These are phyloP conservation scores for Hygrophorus pudorinus DNA, from an alignment of 768 basidiomycete genomes.

Conservation along the genomic window DNA sequence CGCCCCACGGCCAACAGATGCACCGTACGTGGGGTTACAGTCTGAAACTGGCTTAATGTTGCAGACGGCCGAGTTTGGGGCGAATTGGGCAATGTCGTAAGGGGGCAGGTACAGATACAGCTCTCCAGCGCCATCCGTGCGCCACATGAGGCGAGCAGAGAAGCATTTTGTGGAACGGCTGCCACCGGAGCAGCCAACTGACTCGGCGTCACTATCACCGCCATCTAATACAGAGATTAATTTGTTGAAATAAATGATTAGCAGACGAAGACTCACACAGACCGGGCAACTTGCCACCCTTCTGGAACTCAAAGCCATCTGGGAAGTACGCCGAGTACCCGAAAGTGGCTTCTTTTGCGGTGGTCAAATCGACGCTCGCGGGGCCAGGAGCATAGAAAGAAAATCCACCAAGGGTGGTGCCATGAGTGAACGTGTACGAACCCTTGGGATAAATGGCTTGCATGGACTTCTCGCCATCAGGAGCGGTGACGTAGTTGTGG, in stretches of 20 bases:
- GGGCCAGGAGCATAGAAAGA: conserved; percentile 67
- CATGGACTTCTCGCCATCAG: conserved; percentile 44
- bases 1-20: conserved; percentile 58
- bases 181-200: conserved; percentile 56
- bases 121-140: conserved; percentile 47
- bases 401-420: conserved; percentile 44
- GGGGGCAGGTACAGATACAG: conserved; percentile 61
- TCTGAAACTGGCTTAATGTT: conserved; percentile 36
- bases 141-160: conserved; percentile 65
- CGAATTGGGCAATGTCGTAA: too few species aligned
- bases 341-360: conserved; percentile 58
- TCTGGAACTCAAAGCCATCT: conserved; percentile 51
- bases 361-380: conserved; percentile 36
- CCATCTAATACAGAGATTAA: conserved; percentile 31
- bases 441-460: conserved; percentile 46
- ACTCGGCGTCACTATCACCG: conserved; percentile 36
- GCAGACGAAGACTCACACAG: conserved; percentile 38
- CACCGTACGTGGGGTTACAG: conserved; percentile 55
- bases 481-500: conserved; percentile 32
- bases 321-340: conserved; percentile 54
- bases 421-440: conserved; percentile 42
- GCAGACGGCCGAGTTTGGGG: conserved; percentile 41
- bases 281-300: conserved; percentile 67
- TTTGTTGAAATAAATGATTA: conserved; percentile 3
- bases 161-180: conserved; percentile 47